A percentile compares a stretch with the other conserved stretches of the same genome.
These are phyloP conservation scores for Cladophialophora psammophila DNA, from an alignment of 2,329 filamentous ascomycete genomes.

Conservation along the genomic window DNA sequence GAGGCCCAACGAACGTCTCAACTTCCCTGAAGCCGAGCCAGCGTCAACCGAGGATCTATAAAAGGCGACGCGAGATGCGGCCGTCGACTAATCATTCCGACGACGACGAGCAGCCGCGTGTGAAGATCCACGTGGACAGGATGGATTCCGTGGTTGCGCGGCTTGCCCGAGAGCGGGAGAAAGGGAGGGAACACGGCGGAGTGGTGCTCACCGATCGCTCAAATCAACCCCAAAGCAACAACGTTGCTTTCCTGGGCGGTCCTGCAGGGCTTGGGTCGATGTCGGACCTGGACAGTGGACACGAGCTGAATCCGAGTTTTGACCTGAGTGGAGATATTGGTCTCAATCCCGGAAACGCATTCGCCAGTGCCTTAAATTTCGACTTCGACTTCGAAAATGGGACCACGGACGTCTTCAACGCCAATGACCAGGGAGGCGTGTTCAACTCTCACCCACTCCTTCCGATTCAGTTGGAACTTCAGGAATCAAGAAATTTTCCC, in stretches of 20 bases:
- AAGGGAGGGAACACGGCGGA: neutral
- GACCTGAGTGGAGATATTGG: neutral
- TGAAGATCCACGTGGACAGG: conserved; percentile 32
- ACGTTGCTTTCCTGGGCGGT: neutral
- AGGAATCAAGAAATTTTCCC: neutral
- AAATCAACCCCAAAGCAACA: neutral
- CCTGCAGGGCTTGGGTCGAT: neutral
- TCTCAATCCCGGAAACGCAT: neutral
- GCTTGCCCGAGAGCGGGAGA: conserved; percentile 15
- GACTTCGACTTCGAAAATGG: neutral
- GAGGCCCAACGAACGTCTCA: neutral
- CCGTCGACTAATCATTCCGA: conserved; percentile 3
- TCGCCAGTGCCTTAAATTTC: conserved; percentile 6
- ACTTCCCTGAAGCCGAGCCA: neutral
- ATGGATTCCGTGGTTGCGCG: conserved; percentile 31
- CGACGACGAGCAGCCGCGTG: conserved; percentile 14
- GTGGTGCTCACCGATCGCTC: neutral
- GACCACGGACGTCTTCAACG: neutral
- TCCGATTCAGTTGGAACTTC: neutral
- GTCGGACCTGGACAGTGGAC: neutral
- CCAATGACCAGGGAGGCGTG: neutral
- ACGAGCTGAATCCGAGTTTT: neutral
- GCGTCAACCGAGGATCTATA: conserved; percentile 28
- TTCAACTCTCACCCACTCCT: neutral
- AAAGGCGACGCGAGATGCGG: conserved; percentile 23